phyloP scores from a whole-genome alignment of 228 moss, liverwort and hornwort genomes.

The Sphagnum magellanicum region DNA sequence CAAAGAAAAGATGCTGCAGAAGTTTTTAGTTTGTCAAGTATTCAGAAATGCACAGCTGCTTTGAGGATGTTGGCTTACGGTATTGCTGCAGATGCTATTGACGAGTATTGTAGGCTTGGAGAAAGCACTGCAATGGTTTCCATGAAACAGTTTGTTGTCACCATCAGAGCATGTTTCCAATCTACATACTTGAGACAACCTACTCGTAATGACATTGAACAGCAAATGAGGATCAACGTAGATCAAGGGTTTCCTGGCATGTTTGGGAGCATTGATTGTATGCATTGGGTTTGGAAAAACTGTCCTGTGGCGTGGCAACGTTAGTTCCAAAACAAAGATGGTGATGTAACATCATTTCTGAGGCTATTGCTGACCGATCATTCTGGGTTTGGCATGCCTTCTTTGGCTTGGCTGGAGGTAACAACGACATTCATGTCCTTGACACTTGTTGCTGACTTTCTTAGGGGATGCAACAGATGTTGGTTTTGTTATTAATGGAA shows the following conservation, averaged over 20 bases:
- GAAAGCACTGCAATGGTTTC: neutral
- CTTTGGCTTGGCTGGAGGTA: neutral
- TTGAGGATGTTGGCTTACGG: neutral
- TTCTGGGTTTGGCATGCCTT: slow-evolving; percentile 2
- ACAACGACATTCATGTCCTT: slow-evolving; percentile 10
- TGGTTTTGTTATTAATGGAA: too few species aligned
- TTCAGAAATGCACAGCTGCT: slow-evolving; percentile 1
- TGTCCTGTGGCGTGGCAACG: neutral
- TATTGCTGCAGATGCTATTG: neutral
- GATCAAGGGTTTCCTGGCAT: neutral
- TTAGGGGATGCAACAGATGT: too few species aligned
- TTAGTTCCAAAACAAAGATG: neutral
- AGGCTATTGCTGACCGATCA: neutral
- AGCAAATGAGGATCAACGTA: neutral
- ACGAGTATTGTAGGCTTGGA: slow-evolving; percentile 3
- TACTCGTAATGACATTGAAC: neutral
- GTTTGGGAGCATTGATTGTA: slow-evolving; percentile 1
- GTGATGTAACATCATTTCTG: neutral
- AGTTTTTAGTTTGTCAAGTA: too few species aligned
- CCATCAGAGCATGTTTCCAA: neutral
- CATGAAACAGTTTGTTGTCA: neutral
- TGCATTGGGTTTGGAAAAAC: slow-evolving; percentile 1
- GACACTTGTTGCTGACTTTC: neutral
- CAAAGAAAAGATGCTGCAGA: too few species aligned
- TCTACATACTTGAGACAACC: neutral